A percentile compares a stretch with the other conserved stretches of the same genome.
Evolutionary conservation across 2,329 filamentous ascomycete species (phyloP).

Genomic region (Dothideomycetes sp.): DNA sequence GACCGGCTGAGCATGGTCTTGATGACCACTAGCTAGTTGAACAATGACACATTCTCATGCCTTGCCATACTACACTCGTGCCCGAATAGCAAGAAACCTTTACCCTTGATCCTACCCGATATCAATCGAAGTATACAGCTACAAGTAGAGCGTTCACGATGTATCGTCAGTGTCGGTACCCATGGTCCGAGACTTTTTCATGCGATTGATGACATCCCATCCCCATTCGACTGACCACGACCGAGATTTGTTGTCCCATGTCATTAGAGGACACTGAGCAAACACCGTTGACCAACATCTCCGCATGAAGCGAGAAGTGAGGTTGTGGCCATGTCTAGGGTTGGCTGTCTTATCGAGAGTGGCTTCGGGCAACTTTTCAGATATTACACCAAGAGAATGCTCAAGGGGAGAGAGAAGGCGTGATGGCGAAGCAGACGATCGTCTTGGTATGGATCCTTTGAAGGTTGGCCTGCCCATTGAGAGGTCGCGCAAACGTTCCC

Average conservation of each 20-base stretch:
- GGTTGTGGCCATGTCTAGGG: constrained; percentile 23
- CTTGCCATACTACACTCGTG: no score
- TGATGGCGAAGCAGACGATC: not conserved
- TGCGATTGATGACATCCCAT: constrained; percentile 2
- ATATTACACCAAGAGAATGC: not conserved
- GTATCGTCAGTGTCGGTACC: no score
- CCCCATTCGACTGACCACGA: constrained; percentile 31
- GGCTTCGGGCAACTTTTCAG: not conserved
- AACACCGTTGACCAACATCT: constrained; percentile 37
- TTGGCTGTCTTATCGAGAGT: constrained; percentile 11
- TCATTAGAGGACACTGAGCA: constrained; percentile 33
- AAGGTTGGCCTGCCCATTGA: constrained; percentile 26
- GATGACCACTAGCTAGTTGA: no score
- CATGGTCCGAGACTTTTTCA: not conserved
- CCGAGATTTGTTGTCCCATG: constrained; percentile 25
- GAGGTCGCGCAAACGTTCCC: constrained; percentile 34
- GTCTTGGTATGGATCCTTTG: constrained; percentile 15
- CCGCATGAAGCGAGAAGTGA: constrained; percentile 38
- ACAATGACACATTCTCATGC: no score
- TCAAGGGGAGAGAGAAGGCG: not conserved
- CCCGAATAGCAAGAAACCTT: no score
- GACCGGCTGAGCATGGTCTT: no score
- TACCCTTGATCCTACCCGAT: no score
- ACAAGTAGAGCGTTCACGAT: no score
- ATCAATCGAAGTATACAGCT: no score